Percentiles rank a stretch among this genome's conserved stretches.
phyloP scores from a whole-genome alignment of 805 yeast species.

The Ogataea chonburiensis region DNA sequence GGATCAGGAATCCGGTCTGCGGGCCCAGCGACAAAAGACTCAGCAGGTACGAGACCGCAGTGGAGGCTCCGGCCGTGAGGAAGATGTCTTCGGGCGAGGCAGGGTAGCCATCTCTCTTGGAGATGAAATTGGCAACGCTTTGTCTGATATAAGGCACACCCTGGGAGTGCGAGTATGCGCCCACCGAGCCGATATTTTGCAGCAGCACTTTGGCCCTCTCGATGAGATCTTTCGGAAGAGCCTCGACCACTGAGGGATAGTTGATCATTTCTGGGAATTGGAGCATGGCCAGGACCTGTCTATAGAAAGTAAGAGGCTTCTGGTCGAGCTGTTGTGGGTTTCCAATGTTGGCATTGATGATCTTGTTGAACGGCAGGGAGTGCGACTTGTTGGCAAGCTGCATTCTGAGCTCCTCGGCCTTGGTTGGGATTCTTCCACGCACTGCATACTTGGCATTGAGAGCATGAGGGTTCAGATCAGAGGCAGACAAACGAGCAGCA shows the following conservation, averaged over 20 bases:
- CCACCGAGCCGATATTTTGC: constrained; percentile 72
- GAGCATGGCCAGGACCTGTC: constrained; percentile 82
- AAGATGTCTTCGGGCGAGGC: constrained; percentile 73
- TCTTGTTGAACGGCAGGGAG: constrained; percentile 70
- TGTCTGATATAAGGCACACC: constrained; percentile 74
- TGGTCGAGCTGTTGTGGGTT: constrained; percentile 98
- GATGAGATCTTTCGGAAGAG: constrained; percentile 66
- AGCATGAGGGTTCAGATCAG: constrained; percentile 70
- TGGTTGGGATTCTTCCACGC: constrained; percentile 88
- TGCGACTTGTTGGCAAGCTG: constrained; percentile 54
- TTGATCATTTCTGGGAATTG: constrained; percentile 77
- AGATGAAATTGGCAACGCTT: constrained; percentile 78
- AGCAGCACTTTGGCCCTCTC: constrained; percentile 66
- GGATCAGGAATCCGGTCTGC: constrained; percentile 80
- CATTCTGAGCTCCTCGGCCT: constrained; percentile 79
- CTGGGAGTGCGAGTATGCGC: constrained; percentile 94
- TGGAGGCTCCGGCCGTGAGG: constrained; percentile 92
- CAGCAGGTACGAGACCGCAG: constrained; percentile 81
- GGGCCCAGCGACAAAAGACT: constrained; percentile 67
- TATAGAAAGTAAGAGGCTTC: constrained; percentile 89
- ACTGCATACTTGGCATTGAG: constrained; percentile 93
- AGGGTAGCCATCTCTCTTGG: constrained; percentile 70
- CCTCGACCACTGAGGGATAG: constrained; percentile 28
- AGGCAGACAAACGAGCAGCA: constrained; percentile 37
- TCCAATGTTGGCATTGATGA: constrained; percentile 92